Percentiles rank a stretch among this genome's conserved stretches.
These are phyloP conservation scores for Penicillium crystallinum DNA, from an alignment of 495 filamentous ascomycete species.

Conservation along the genomic window DNA sequence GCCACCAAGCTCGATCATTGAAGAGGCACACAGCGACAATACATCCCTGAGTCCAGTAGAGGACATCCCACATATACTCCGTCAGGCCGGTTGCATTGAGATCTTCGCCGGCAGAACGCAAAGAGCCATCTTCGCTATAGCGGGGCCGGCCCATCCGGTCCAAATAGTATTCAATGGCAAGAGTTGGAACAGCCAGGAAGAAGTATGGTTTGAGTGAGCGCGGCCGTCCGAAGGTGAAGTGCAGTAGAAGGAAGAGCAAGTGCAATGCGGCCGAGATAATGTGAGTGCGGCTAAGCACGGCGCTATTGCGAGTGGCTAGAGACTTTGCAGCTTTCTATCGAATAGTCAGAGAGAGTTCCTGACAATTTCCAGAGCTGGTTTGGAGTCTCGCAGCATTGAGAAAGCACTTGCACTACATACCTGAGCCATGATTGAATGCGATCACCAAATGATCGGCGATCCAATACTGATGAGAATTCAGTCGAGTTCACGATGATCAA, in stretches of 20 bases:
- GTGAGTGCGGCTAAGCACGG: conserved; percentile 72
- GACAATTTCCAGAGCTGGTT: too few relatives aligned
- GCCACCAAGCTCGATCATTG: conserved; percentile 72
- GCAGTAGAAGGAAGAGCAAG: conserved; percentile 62
- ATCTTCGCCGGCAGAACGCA: conserved; percentile 79
- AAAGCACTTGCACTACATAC: conserved; percentile 16
- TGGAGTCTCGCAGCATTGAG: not conserved
- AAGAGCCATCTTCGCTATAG: conserved; percentile 58
- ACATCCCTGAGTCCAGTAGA: conserved; percentile 84
- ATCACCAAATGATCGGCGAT: not conserved
- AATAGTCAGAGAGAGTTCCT: conserved; percentile 5
- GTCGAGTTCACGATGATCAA: not conserved
- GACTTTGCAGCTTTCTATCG: conserved; percentile 88
- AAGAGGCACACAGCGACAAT: conserved; percentile 60
- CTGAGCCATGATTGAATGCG: conserved; percentile 29
- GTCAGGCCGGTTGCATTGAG: conserved; percentile 83
- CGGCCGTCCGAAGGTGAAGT: conserved; percentile 60
- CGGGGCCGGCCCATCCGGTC: conserved; percentile 77
- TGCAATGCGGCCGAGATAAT: conserved; percentile 66
- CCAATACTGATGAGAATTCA: not conserved
- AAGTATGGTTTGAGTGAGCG: conserved; percentile 66
- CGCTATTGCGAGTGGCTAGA: conserved; percentile 73
- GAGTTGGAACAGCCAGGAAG: conserved; percentile 64
- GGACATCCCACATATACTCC: conserved; percentile 95
- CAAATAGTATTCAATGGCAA: conserved; percentile 75